phyloP scores from a whole-genome alignment of 768 basidiomycete species.

The Clavulina sp. region DNA sequence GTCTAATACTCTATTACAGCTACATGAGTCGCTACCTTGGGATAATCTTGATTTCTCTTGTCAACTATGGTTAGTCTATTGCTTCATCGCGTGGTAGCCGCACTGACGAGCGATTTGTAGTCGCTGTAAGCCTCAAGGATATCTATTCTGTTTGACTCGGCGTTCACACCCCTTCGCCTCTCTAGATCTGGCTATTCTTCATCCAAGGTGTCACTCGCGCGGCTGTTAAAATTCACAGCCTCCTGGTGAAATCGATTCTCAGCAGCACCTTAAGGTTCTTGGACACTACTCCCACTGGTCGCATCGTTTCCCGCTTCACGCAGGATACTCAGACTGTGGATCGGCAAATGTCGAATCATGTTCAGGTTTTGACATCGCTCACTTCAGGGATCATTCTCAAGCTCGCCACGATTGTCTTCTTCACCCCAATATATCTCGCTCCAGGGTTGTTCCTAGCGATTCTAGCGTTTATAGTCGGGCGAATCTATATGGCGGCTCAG shows the following conservation, averaged over 20 bases:
- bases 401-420: constrained; percentile 3
- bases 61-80: constrained; percentile 9
- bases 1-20: no score
- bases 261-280: constrained; percentile 8
- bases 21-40: no score
- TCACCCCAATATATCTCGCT: constrained; percentile 6
- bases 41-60: no score
- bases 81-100: constrained; percentile 15
- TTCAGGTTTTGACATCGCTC: constrained; percentile 4
- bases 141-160: constrained; percentile 14
- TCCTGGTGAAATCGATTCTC: background rate
- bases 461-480: constrained; percentile 17
- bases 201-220: background rate
- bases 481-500: constrained; percentile 22
- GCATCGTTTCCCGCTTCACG: constrained; percentile 11
- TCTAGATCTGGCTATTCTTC: constrained; percentile 11
- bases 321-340: background rate
- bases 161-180: constrained; percentile 19
- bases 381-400: constrained; percentile 7
- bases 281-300: constrained; percentile 11
- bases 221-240: background rate
- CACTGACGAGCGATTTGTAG: constrained; percentile 18
- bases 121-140: constrained; percentile 15
- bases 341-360: background rate
- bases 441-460: constrained; percentile 7